Evolutionary conservation across 495 filamentous ascomycete species (phyloP).

Genomic region (Aspergillus avenaceus): DNA sequence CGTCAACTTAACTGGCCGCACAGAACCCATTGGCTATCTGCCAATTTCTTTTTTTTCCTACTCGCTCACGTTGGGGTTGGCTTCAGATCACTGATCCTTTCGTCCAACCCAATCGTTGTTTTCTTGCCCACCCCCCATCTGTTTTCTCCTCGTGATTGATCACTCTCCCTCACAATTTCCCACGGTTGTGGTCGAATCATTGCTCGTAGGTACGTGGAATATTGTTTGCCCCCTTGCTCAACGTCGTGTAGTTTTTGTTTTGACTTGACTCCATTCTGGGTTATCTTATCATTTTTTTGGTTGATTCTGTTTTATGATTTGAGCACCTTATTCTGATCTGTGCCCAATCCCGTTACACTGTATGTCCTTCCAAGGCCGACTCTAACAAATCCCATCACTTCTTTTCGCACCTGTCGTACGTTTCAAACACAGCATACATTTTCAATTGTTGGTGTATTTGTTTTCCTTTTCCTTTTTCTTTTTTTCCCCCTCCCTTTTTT

Average conservation of each 20-base stretch:
- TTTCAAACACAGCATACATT: constrained; percentile 11
- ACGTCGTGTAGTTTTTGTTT: neutral
- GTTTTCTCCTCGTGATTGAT: constrained; percentile 22
- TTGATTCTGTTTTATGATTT: constrained; percentile 16
- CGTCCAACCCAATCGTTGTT: constrained; percentile 20
- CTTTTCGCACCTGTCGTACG: constrained; percentile 7
- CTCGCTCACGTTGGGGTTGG: constrained; percentile 12
- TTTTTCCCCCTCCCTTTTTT: constrained; percentile 3
- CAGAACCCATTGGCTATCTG: constrained; percentile 20
- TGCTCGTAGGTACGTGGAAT: constrained; percentile 21
- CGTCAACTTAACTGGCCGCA: constrained; percentile 22
- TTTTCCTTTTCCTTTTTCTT: too few relatives aligned
- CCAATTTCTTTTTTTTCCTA: constrained; percentile 22
- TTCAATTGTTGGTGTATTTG: too few relatives aligned
- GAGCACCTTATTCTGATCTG: constrained; percentile 11
- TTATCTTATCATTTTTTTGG: constrained; percentile 7
- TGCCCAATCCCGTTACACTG: constrained; percentile 13
- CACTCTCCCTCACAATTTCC: constrained; percentile 14
- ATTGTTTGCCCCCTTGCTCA: constrained; percentile 7
- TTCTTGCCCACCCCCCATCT: constrained; percentile 16
- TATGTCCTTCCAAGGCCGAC: constrained; percentile 5
- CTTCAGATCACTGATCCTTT: constrained; percentile 17
- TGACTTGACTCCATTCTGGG: constrained; percentile 1
- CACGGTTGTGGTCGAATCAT: constrained; percentile 26
- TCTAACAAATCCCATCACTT: constrained; percentile 20